Conservation (phyloP, 495 filamentous ascomycete genomes). For the Aspergillus avenaceus region DNA sequence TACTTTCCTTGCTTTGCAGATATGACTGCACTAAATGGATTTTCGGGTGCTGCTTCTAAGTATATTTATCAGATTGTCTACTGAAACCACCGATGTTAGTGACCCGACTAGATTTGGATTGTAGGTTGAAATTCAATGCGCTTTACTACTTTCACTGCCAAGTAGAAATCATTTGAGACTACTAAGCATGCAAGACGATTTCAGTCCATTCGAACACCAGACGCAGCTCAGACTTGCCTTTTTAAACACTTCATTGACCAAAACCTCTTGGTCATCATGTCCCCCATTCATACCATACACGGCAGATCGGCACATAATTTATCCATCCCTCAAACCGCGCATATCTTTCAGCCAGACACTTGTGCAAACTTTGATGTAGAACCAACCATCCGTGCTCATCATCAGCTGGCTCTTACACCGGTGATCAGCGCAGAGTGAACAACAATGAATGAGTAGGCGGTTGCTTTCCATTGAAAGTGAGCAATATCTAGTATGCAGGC, state of each 20-base stretch:
- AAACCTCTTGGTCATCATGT: neutral
- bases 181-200: too few species aligned
- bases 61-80: neutral
- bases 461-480: neutral
- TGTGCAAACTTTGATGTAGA: too few species aligned
- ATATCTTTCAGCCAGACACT: neutral
- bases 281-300: constrained; percentile 1
- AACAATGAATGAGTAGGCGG: neutral
- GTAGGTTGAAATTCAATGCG: too few species aligned
- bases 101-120: too few species aligned
- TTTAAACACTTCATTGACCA: constrained; percentile 29
- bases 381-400: neutral
- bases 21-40: neutral
- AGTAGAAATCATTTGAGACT: too few species aligned
- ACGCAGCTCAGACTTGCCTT: constrained; percentile 54
- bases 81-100: neutral
- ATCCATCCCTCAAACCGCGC: neutral
- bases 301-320: neutral
- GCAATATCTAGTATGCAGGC: neutral
- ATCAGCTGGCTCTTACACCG: neutral
- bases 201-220: too few species aligned
- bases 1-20: constrained; percentile 11
- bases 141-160: too few species aligned
- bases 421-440: neutral
- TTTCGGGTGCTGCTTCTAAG: neutral